Evolutionary conservation across 2,329 filamentous ascomycete genomes (phyloP).

Genomic region (Fonsecaea pedrosoi): DNA sequence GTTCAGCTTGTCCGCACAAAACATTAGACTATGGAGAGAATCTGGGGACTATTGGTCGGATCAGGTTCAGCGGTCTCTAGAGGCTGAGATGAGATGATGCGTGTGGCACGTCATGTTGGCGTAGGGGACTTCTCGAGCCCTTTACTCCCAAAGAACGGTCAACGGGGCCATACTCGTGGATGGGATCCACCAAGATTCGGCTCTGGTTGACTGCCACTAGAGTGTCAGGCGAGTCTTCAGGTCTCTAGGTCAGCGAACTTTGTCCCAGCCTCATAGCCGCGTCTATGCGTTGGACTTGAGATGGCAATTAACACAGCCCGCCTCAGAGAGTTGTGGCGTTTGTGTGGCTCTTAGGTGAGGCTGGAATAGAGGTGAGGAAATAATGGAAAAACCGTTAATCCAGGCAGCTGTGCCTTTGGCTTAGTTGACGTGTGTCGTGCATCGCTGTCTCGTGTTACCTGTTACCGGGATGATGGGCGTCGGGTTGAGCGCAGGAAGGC

Average conservation of each 20-base stretch:
- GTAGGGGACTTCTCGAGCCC: conserved; percentile 3
- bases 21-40: conserved; percentile 13
- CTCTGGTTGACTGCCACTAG: conserved; percentile 13
- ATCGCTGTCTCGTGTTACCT: not conserved
- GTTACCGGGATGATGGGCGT: not conserved
- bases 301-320: conserved; percentile 11
- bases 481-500: conserved; percentile 21
- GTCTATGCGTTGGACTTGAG: conserved; percentile 15
- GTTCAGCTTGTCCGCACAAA: conserved; percentile 24
- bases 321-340: conserved; percentile 12
- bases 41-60: conserved; percentile 28
- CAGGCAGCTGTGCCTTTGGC: conserved; percentile 17
- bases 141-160: not conserved
- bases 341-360: conserved; percentile 21
- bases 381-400: conserved; percentile 21
- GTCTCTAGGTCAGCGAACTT: not conserved
- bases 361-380: conserved; percentile 26
- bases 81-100: conserved; percentile 27
- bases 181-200: conserved; percentile 18
- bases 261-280: conserved; percentile 20
- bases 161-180: conserved; percentile 2
- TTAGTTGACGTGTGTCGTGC: not conserved
- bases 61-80: conserved; percentile 21
- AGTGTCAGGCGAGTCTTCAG: conserved; percentile 13
- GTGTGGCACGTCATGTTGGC: conserved; percentile 13